Conservation (phyloP, 371 early-diverging fungal genomes). For the Nosema granulosis region DNA sequence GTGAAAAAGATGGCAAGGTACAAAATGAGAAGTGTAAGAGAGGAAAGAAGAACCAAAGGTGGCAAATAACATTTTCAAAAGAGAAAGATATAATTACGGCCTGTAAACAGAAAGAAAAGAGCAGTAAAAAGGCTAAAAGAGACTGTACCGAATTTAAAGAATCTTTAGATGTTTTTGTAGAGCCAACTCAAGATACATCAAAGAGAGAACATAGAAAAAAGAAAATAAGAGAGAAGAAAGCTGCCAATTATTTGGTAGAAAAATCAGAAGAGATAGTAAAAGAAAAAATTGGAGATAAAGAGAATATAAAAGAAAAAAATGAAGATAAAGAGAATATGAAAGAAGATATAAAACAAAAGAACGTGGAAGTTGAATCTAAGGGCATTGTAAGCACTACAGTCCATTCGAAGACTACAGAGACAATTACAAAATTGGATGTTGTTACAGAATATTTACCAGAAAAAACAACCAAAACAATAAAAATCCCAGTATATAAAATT, state of each 20-base stretch:
- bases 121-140: not conserved
- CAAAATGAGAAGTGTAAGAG: not conserved
- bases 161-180: not conserved
- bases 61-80: not conserved
- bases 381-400: not conserved
- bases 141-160: not conserved
- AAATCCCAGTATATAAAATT: not conserved
- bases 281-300: not conserved
- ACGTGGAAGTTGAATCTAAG: not conserved
- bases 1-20: not conserved
- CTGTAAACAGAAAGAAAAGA: not conserved
- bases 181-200: not conserved
- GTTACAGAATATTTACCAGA: not conserved
- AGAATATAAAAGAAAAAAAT: not conserved
- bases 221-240: too few species aligned
- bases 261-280: not conserved
- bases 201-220: too few species aligned
- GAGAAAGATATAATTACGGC: not conserved
- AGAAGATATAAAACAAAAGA: not conserved
- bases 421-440: not conserved
- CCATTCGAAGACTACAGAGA: not conserved
- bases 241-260: too few species aligned
- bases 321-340: not conserved
- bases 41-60: not conserved
- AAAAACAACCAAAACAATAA: not conserved